Evolutionary conservation across 2,329 filamentous ascomycete genomes (phyloP), one percentile per base, ranked within the genome.

Genomic region (Fusarium setosum): DNA sequence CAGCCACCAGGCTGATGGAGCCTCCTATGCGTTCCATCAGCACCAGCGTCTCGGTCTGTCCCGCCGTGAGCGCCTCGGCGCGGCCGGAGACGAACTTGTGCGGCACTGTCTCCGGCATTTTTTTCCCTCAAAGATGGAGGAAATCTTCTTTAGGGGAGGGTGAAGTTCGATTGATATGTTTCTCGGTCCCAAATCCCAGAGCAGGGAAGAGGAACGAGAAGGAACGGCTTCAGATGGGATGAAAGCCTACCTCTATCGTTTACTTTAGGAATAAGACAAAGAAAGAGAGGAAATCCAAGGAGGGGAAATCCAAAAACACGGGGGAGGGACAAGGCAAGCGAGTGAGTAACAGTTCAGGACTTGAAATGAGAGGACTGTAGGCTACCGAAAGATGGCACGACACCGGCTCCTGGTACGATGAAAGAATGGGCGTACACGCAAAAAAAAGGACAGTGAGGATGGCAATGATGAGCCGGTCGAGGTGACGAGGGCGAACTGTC

Each of bases 1-100:
- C 82, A 3, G 83, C 82, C 6, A 83, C 66, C 54, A 88, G 71
- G 20, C 85, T 88, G 58, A 88, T 67, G 13, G 80, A 80, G 10
- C 86, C 86, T 29, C 86, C 86, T 41, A 82, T 76, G 60, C 86
- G 80, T 74, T 88, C 86, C 48, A 86, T 76, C 41, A 78, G 71
- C 18, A 83, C 79, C 41, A 87, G 78, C 9, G 77, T 77, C 13
- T 75, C 65, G 50, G 80, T 75, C 65, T 86, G 76, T 5, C 74
- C 60, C 8, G 63, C 42, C 1, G 73, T 71, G n/a, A 84, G 70
- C 24, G 65, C 53, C 63, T 77, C 73, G n/a, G 61, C 58, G 37
- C 70, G 59, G 9, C 44, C 45, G 31, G 55, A 45, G 50, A 73
- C 37, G 31, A 72, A 62, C 29, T 59, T 53, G 18, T 50, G 49